Conservation (phyloP, 1,139 yeast species). For the Blastobotrys capitulatus region DNA sequence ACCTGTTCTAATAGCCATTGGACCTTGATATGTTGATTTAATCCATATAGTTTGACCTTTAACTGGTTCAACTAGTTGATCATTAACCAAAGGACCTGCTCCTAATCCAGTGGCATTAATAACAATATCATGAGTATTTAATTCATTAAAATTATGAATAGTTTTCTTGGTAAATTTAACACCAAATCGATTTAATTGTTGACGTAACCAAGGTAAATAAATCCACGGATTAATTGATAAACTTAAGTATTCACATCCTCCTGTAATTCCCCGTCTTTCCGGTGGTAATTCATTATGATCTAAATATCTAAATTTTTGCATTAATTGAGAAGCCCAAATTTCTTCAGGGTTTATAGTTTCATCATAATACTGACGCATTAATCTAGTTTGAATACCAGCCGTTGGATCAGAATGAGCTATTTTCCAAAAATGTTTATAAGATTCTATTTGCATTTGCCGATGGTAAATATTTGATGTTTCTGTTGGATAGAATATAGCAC, state of each 20-base stretch:
- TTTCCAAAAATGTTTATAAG: conserved; percentile 40
- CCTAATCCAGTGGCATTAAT: conserved; percentile 61
- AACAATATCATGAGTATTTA: conserved; percentile 27
- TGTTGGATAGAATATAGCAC: conserved; percentile 66
- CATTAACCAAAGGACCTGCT: conserved; percentile 16
- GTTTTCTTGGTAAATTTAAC: conserved; percentile 17
- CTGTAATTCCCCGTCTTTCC: conserved; percentile 33
- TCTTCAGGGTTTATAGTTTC: conserved; percentile 31
- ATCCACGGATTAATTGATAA: conserved; percentile 19
- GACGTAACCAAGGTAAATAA: conserved; percentile 20
- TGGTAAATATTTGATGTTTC: conserved; percentile 42
- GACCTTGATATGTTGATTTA: conserved; percentile 17
- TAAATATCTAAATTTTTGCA: conserved; percentile 42
- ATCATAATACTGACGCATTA: conserved; percentile 53
- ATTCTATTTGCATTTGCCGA: conserved; percentile 45
- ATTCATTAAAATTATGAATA: conserved; percentile 4
- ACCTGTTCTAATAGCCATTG: conserved; percentile 20
- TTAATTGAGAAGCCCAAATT: conserved; percentile 42
- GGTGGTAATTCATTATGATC: conserved; percentile 36
- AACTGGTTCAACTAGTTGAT: conserved; percentile 13
- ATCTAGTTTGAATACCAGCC: conserved; percentile 46
- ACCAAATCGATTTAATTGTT: conserved; percentile 10
- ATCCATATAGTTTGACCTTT: conserved; percentile 23
- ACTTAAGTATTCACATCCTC: conserved; percentile 45
- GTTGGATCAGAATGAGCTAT: conserved; percentile 44